Evolutionary conservation across 2,329 filamentous ascomycete genomes (phyloP).

Genomic region (Dactylellina parvicollis): DNA sequence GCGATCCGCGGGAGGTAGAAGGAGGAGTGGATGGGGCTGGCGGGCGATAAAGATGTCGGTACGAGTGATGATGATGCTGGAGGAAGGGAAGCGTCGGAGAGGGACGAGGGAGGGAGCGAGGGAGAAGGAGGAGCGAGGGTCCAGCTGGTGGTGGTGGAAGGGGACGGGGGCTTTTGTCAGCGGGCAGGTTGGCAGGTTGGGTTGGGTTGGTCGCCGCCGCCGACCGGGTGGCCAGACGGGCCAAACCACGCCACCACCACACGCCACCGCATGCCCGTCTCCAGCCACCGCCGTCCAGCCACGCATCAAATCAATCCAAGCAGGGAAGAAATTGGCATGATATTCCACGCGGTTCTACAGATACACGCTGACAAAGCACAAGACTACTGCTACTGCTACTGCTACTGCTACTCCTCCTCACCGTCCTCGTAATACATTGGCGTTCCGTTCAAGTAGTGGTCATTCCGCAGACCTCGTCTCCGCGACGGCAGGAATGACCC

Average conservation of each 20-base stretch:
- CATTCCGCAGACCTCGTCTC: constrained; percentile 38
- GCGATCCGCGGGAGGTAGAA: too few species aligned
- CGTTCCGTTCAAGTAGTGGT: constrained; percentile 50
- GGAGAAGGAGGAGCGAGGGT: not conserved
- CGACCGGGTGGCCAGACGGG: constrained; percentile 24
- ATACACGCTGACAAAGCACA: too few species aligned
- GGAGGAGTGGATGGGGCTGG: too few species aligned
- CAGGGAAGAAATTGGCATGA: too few species aligned
- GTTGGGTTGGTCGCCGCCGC: too few species aligned
- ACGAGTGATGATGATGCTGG: not conserved
- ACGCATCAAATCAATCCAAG: too few species aligned
- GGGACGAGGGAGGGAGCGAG: not conserved
- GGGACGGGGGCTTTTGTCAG: constrained; percentile 41
- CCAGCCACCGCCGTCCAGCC: constrained; percentile 3
- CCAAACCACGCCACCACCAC: constrained; percentile 11
- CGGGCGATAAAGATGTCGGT: not conserved
- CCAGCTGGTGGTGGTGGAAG: constrained; percentile 1
- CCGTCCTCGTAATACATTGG: constrained; percentile 52
- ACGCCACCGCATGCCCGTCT: not conserved
- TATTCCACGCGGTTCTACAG: too few species aligned
- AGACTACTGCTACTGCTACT: too few species aligned
- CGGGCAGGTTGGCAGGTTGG: constrained; percentile 7
- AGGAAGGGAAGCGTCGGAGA: not conserved
- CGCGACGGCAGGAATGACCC: constrained; percentile 58
- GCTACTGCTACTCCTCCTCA: constrained; percentile 23